Evolutionary conservation across 352 stramenopile genomes (phyloP).

Genomic region (Pythium volutum): DNA sequence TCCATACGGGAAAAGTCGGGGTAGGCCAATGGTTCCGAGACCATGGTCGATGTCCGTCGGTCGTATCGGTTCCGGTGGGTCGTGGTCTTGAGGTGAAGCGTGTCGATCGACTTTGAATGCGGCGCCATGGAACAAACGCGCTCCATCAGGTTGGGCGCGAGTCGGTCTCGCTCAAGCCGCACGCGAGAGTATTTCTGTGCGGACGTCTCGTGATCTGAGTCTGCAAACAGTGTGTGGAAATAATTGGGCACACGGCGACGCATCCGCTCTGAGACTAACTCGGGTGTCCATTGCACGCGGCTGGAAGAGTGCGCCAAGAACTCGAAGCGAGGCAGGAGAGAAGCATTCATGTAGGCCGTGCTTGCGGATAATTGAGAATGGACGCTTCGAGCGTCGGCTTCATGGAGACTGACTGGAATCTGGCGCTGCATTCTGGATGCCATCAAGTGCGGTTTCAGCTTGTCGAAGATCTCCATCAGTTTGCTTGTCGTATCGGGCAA

Average conservation of each 20-base stretch:
- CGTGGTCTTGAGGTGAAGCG: background rate
- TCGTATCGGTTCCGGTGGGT: background rate
- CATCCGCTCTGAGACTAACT: background rate
- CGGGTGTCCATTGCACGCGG: background rate
- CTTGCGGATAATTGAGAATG: background rate
- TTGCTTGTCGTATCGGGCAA: background rate
- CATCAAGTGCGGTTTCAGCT: background rate
- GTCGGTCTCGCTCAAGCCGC: background rate
- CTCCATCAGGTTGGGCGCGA: background rate
- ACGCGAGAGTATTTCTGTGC: background rate
- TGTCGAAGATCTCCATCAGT: background rate
- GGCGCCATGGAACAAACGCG: background rate
- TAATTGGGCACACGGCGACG: background rate
- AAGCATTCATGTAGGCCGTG: background rate
- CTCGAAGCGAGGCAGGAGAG: background rate
- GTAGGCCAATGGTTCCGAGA: background rate
- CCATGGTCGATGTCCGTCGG: background rate
- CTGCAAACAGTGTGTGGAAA: background rate
- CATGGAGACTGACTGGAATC: background rate
- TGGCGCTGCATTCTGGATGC: background rate
- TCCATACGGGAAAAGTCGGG: constrained; percentile 2
- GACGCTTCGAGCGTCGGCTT: background rate
- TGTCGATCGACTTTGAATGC: background rate
- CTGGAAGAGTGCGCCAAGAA: background rate
- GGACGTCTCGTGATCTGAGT: background rate